These are phyloP conservation scores for Blastomyces silverae DNA, from an alignment of 2,329 filamentous ascomycete genomes.

Conservation along the genomic window DNA sequence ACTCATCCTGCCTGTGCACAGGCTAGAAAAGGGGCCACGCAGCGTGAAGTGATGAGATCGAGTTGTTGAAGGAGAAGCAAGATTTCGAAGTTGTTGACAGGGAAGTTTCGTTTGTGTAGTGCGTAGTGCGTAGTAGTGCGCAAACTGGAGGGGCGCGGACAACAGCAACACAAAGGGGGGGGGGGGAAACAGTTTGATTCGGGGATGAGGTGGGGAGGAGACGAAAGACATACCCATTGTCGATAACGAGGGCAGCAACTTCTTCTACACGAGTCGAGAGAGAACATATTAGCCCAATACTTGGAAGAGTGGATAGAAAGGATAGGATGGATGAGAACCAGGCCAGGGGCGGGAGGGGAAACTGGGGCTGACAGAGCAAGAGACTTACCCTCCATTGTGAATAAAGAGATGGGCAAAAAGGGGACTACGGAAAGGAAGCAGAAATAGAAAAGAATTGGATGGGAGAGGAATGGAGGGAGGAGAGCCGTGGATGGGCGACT, in stretches of 20 bases:
- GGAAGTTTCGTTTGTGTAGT: background rate
- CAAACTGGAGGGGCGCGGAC: constrained; percentile 23
- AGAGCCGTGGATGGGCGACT: constrained; percentile 22
- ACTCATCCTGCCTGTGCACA: background rate
- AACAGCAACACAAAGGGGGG: background rate
- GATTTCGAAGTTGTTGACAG: constrained; percentile 16
- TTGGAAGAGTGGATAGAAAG: constrained; percentile 14
- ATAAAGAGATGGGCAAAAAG: constrained; percentile 6
- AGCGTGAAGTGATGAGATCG: background rate
- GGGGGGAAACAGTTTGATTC: background rate
- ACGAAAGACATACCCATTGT: constrained; percentile 93
- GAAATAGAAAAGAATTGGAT: background rate
- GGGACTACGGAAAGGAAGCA: constrained; percentile 20
- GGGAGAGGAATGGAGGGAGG: background rate
- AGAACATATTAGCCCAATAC: constrained; percentile 39
- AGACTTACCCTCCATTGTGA: constrained; percentile 61
- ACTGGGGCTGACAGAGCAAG: constrained; percentile 14
- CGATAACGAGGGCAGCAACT: constrained; percentile 99
- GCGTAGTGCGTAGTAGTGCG: constrained; percentile 5
- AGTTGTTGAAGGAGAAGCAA: background rate
- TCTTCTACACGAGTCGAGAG: constrained; percentile 64
- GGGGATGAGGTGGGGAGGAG: constrained; percentile 24
- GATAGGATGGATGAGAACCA: background rate
- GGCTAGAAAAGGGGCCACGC: background rate
- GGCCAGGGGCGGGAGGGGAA: constrained; percentile 23